Base-by-base conservation (phyloP, 441 rosid species). In the Adansonia madagascariensis region DNA sequence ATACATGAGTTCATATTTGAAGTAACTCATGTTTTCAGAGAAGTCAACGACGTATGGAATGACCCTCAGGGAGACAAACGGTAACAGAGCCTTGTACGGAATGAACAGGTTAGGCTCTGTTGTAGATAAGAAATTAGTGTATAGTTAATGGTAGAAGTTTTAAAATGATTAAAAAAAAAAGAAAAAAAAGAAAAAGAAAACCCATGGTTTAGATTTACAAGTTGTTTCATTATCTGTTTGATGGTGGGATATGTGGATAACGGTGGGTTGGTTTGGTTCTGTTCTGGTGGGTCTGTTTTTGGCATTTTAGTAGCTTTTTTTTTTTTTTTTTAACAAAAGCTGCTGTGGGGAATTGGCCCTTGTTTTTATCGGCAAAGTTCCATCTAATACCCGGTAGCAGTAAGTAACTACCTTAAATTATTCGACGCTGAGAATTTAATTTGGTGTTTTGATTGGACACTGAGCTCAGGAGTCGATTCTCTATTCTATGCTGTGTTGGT, bases 1-100 rank as follows among this genome's bases (percentile, higher is more conserved):
- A 77, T 94, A 87, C 80, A 80, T 86, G 87, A 88, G 88, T 88
- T 85, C 99, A 60, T 95, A 95, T 82, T 83, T 88, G 11, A 74
- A 78, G 83, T 88, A 84, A 76, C 68, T 62, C 70, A 10, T 53
- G 65, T 53, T 49, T 65, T 53, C 69, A 60, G 63, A 27, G 12
- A 18, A 62, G 67, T 17, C 9, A 53, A 53, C 17, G 57, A 18
- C n/a, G 57, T 53, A 4, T 53, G 57, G 56, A 53, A 15, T 4
- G 57, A 59, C 47, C 67, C 66, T 17, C 52, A 22, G 17, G 64
- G 72, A 71, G 71, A 60, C 52, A 46, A 76, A 55, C 81, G 65
- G 71, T 35, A 43, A 77, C 81, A 61, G 77, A 67, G 75, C 84
- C 66, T 57, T 77, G 55, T 55, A 27, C 15, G 73, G 75, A 39